These are phyloP conservation scores for Crithidia sp. DNA, from an alignment of 208 protist species.

Conservation along the genomic window DNA sequence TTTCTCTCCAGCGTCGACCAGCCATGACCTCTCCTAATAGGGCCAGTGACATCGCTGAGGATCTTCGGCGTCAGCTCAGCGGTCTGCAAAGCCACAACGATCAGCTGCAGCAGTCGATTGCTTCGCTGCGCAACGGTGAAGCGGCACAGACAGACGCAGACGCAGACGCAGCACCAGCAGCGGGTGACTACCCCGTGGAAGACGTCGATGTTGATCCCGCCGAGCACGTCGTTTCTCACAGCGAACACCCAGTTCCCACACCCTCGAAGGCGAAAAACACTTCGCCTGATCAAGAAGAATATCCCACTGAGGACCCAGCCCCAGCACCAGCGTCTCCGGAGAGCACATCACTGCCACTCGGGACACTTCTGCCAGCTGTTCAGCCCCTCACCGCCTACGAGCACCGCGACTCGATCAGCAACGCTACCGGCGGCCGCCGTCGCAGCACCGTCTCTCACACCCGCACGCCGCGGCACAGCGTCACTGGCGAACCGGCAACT, in stretches of 20 bases:
- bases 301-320: not conserved
- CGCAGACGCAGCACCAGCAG: not conserved
- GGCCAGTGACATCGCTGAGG: not conserved
- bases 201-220: not conserved
- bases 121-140: not conserved
- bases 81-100: constrained; percentile 12
- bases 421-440: not conserved
- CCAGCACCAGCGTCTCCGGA: not conserved
- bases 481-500: not conserved
- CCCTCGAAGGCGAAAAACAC: not conserved
- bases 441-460: not conserved
- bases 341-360: not conserved
- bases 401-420: constrained; percentile 1
- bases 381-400: constrained; percentile 10
- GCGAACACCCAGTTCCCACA: not conserved
- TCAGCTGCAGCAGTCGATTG: constrained; percentile 14
- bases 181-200: not conserved
- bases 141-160: not conserved
- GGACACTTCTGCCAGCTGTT: not conserved
- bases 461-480: not conserved
- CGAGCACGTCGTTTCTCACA: not conserved
- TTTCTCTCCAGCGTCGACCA: not conserved
- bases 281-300: not conserved
- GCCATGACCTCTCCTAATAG: constrained; percentile 1
- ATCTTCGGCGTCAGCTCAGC: constrained; percentile 23